Evolutionary conservation across 129 eudicot genomes (phyloP).

Genomic region (Scalesia atractyloides): DNA sequence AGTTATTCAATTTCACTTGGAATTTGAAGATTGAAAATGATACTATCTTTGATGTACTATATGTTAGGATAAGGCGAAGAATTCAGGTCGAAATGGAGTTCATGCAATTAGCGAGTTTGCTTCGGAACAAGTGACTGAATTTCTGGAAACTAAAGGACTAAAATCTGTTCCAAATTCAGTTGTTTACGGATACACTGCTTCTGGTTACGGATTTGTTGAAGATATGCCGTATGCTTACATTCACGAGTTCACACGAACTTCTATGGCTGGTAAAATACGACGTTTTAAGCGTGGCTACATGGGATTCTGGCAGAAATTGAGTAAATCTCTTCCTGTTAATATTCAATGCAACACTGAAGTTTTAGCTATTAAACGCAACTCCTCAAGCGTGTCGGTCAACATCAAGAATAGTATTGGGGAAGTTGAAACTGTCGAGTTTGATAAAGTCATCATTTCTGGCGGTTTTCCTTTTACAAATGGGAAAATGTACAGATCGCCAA

Average conservation of each 20-base stretch:
- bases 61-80: constrained; percentile 66
- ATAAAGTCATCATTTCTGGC: constrained; percentile 76
- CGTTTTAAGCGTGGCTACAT: constrained; percentile 76
- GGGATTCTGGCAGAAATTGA: constrained; percentile 66
- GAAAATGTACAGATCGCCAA: constrained; percentile 65
- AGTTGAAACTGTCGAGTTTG: constrained; percentile 48
- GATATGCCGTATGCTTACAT: constrained; percentile 93
- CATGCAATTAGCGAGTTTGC: constrained; percentile 73
- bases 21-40: background rate
- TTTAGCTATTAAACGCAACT: constrained; percentile 48
- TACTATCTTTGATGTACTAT: background rate
- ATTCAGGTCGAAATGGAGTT: constrained; percentile 74
- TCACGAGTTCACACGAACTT: constrained; percentile 85
- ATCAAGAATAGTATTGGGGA: constrained; percentile 45
- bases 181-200: constrained; percentile 74
- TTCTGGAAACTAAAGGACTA: constrained; percentile 58
- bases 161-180: constrained; percentile 77
- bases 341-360: constrained; percentile 72
- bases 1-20: background rate
- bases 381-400: constrained; percentile 43
- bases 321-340: constrained; percentile 55
- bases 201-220: constrained; percentile 81
- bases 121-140: constrained; percentile 60
- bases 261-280: constrained; percentile 85
- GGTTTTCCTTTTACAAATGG: constrained; percentile 65